Conservation (phyloP, 176 grass and related monocot species). For the Hordeum marinum region DNA sequence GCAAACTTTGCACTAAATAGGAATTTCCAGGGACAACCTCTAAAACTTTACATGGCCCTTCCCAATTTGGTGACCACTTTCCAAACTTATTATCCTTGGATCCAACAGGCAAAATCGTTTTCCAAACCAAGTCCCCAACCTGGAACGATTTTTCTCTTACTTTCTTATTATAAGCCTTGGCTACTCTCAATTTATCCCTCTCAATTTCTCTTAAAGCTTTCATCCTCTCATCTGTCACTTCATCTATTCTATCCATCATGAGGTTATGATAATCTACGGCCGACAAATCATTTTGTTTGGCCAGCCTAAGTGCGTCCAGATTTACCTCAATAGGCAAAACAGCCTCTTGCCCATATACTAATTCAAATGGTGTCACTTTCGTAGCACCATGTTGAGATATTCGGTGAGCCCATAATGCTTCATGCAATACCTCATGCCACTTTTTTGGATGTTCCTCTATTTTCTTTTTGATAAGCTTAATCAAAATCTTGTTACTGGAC, state of each 20-base stretch:
- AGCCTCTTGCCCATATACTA: too few species aligned
- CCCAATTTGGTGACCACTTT: not conserved
- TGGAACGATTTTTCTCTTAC: not conserved
- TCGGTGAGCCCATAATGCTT: not conserved
- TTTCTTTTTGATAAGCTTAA: not conserved
- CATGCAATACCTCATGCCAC: not conserved
- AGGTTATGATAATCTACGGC: not conserved
- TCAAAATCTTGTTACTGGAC: not conserved
- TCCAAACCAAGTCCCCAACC: not conserved
- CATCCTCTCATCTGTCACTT: not conserved
- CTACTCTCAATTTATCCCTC: not conserved
- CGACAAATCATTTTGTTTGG: not conserved
- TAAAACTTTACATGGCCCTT: not conserved
- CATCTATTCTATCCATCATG: not conserved
- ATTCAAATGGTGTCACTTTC: too few species aligned
- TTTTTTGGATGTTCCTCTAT: not conserved
- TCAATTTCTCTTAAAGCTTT: not conserved
- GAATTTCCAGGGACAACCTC: not conserved
- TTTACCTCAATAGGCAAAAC: too few species aligned
- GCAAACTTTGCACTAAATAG: not conserved
- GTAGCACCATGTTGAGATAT: not conserved
- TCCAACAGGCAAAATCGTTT: not conserved
- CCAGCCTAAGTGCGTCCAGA: too few species aligned
- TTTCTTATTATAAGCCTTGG: not conserved
- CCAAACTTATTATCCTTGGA: not conserved